Base-by-base conservation (phyloP, 1,284 basidiomycete species). In the Amylostereum areolatum region DNA sequence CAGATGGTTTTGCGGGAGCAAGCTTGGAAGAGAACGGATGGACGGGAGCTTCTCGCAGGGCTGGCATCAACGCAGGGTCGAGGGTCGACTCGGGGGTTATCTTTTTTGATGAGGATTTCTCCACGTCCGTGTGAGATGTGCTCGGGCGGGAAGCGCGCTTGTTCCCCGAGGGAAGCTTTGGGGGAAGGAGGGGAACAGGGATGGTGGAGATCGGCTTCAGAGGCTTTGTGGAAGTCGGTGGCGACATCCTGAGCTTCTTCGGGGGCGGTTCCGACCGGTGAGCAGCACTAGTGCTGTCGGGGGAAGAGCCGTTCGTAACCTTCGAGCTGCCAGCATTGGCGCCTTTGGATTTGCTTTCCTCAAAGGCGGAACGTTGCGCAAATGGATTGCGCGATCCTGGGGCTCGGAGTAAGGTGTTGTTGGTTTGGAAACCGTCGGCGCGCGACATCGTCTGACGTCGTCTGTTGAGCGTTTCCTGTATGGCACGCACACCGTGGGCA, bases 171-270 rank as follows among this genome's bases (percentile, higher is more conserved):
- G 18, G 18, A 18, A 18, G 18, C 18, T 18, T 18, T 18, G 18
- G 18, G 18, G 56, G 58, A 30, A 53, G 53, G 25, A 32, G 27
- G 11, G 58, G 58, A 24, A 58, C 59, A 28, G 61, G 59, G 24
- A 73, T 48, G 9, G 56, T 55, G 9, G 68, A 68, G 37, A 74
- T 71, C 2, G 70, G 72, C 50, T 61, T 67, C 45, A 74, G 53
- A 27, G 57, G 56, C 36, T 63, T 72, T 18, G 12, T 11, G 11
- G 45, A 41, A 25, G 49, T 50, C 6, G 53, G 49, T 12, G 49
- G 46, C 48, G 45, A 18, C 24, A 25, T n/a, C 45, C 46, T 44
- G 30, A 27, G 25, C 25, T 37, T 52, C 34, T 41, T 51, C 4
- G 50, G 25, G 3, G 29, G 36, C 9, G 43, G 8, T n/a, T 40